phyloP scores from a whole-genome alignment of 345 rosid genomes.

The Populus euphratica region DNA sequence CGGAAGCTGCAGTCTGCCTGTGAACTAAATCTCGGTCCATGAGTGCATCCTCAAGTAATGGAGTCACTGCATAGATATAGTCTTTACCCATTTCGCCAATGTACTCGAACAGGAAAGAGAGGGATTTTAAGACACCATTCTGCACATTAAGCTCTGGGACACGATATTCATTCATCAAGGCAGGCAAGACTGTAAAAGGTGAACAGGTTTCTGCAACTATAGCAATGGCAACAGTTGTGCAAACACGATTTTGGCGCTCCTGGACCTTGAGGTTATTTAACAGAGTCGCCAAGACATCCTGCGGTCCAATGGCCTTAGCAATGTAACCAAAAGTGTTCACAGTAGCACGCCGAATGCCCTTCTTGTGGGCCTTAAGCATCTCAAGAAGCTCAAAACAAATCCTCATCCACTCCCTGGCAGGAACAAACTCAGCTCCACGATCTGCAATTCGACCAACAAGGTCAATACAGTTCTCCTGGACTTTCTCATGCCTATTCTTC shows the following conservation, averaged over 20 bases:
- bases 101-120: slow-evolving; percentile 92
- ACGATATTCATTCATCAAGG: slow-evolving; percentile 95
- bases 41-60: slow-evolving; percentile 94
- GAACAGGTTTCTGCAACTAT: slow-evolving; percentile 98
- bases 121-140: slow-evolving; percentile 93
- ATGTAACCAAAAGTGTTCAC: slow-evolving; percentile 98
- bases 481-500: slow-evolving; percentile 99
- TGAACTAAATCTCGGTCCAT: slow-evolving; percentile 98
- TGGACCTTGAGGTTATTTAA: slow-evolving; percentile 98
- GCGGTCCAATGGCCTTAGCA: slow-evolving; percentile 99
- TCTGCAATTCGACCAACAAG: slow-evolving; percentile 99
- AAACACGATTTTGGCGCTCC: slow-evolving; percentile 98
- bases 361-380: slow-evolving; percentile 99
- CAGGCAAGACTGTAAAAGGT: slow-evolving; percentile 91
- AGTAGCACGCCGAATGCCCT: slow-evolving; percentile 94
- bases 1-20: slow-evolving; percentile 98
- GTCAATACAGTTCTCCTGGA: slow-evolving; percentile 97
- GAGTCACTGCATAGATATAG: slow-evolving; percentile 96
- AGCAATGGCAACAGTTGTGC: slow-evolving; percentile 98
- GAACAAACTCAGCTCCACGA: slow-evolving; percentile 99
- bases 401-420: slow-evolving; percentile 99
- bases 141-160: slow-evolving; percentile 98
- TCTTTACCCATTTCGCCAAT: slow-evolving; percentile 99
- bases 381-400: slow-evolving; percentile 97
- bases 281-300: slow-evolving; percentile 92